Evolutionary conservation across 148 eudicot species (phyloP), one percentile per base, ranked within the genome.

Genomic region (Diospyros kaki): DNA sequence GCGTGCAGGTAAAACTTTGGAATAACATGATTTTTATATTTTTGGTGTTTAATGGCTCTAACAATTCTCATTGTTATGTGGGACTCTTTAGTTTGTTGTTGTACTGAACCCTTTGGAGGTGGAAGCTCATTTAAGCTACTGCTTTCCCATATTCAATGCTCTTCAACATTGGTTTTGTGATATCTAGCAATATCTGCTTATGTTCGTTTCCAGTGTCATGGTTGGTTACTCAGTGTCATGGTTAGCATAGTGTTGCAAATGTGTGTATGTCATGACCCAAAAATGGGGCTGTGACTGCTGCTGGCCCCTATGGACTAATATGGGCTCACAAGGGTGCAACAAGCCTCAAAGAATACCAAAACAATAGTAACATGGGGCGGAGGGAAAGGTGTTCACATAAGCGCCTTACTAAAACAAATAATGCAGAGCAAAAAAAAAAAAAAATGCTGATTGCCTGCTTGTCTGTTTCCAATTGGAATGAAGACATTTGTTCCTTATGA

Each of bases 1-100:
- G 97, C 63, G 87, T 91, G 61, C 98, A 93, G 99, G 99, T 94
- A 84, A 80, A 55, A 18, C 9, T 50, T 48, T 9, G 39, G 46
- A 42, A 51, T 42, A 64, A 3, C 41, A 13, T 74, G 4, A 41
- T 10, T 64, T 52, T 40, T 40, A 52, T 52, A 28, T 2, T 45
- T 64, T 14, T 13, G 52, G 60, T 53, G 9, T 66, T 38, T 41
- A 39, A 42, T 52, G 9, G 41, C 64, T 52, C 56, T 1, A 65
- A 17, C 51, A 64, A 40, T 64, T 42, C 11, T 50, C n/a, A 2
- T 50, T 48, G 8, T n/a, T n/a, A 3, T 38, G 55, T 38, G 18
- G 8, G 28, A 61, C 54, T 11, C 56, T 28, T 46, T 18, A 4
- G 17, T 15, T 3, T 28, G 73, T 3, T 13, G 40, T 45, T 10